A percentile compares a stretch with the other conserved stretches of the same genome.
Evolutionary conservation across 768 basidiomycete genomes (phyloP).

Genomic region (Psilocybe subaeruginosa): DNA sequence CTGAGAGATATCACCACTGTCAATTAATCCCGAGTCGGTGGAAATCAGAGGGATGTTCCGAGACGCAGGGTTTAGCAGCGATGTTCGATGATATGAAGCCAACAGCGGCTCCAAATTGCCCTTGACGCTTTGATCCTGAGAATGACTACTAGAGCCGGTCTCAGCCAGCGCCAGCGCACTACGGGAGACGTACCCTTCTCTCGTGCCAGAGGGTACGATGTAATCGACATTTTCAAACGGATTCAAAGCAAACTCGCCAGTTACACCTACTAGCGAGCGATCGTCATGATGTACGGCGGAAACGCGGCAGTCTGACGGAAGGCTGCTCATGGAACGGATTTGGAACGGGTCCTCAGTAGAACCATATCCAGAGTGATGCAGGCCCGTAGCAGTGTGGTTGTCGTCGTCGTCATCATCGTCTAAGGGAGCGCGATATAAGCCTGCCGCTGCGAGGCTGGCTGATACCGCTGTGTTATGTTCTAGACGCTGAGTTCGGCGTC

Average conservation of each 20-base stretch:
- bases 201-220: slow-evolving; percentile 29
- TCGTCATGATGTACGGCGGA: slow-evolving; percentile 40
- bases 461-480: slow-evolving; percentile 72
- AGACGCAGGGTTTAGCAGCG: slow-evolving; percentile 1
- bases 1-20: neutral
- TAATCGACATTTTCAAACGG: slow-evolving; percentile 51
- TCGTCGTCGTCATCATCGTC: slow-evolving; percentile 54
- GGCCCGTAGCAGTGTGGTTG: slow-evolving; percentile 17
- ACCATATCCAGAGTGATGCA: slow-evolving; percentile 14
- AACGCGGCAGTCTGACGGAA: slow-evolving; percentile 24
- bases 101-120: slow-evolving; percentile 29
- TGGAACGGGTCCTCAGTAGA: slow-evolving; percentile 27
- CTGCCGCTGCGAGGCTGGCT: slow-evolving; percentile 71
- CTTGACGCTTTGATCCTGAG: slow-evolving; percentile 30
- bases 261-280: neutral
- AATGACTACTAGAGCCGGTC: slow-evolving; percentile 4
- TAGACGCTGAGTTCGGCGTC: slow-evolving; percentile 59
- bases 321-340: slow-evolving; percentile 18
- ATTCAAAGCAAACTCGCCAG: slow-evolving; percentile 38
- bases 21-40: neutral
- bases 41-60: neutral
- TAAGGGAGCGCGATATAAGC: slow-evolving; percentile 66
- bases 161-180: slow-evolving; percentile 28
- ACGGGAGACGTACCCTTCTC: slow-evolving; percentile 47
- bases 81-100: slow-evolving; percentile 21